A percentile compares a stretch with the other conserved stretches of the same genome.
Conservation (phyloP, 2,329 filamentous ascomycete genomes). For the Trichoderma sp. region DNA sequence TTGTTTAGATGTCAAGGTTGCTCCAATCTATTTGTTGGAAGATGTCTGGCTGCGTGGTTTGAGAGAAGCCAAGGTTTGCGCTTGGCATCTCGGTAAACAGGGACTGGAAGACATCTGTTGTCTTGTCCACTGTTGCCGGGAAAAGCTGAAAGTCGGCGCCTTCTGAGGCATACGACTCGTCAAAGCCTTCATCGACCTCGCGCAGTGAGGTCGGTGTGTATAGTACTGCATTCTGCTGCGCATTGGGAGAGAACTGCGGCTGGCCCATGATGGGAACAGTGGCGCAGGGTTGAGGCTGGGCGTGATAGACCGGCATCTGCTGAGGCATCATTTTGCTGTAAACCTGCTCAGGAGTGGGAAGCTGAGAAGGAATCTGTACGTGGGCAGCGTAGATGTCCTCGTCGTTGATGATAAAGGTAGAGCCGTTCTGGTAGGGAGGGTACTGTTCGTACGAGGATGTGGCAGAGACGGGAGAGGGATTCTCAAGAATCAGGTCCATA, state of each 20-base stretch:
- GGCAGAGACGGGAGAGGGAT: conserved; percentile 39
- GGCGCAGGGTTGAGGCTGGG: conserved; percentile 27
- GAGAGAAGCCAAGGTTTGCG: conserved; percentile 50
- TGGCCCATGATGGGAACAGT: conserved; percentile 23
- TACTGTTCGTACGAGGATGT: conserved; percentile 48
- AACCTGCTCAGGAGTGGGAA: conserved; percentile 37
- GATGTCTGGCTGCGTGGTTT: conserved; percentile 51
- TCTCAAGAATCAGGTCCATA: conserved; percentile 41
- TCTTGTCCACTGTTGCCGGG: conserved; percentile 42
- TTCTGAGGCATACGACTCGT: conserved; percentile 48
- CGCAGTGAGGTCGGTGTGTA: conserved; percentile 62
- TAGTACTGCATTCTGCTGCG: conserved; percentile 66
- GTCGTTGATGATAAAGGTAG: conserved; percentile 58
- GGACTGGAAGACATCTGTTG: conserved; percentile 39
- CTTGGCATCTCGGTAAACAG: conserved; percentile 53
- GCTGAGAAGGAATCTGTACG: conserved; percentile 54
- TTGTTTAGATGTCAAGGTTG: conserved; percentile 32
- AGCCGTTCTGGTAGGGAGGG: conserved; percentile 58
- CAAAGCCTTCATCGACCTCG: conserved; percentile 64
- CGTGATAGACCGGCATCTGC: conserved; percentile 37
- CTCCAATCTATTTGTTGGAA: conserved; percentile 45
- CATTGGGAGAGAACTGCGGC: conserved; percentile 64
- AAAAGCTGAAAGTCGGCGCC: conserved; percentile 66
- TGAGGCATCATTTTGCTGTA: conserved; percentile 46
- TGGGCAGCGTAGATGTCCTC: conserved; percentile 62